A percentile compares a stretch with the other conserved stretches of the same genome.
These are phyloP conservation scores for Medicago ruthenica DNA, from an alignment of 306 rosid species.

Conservation along the genomic window DNA sequence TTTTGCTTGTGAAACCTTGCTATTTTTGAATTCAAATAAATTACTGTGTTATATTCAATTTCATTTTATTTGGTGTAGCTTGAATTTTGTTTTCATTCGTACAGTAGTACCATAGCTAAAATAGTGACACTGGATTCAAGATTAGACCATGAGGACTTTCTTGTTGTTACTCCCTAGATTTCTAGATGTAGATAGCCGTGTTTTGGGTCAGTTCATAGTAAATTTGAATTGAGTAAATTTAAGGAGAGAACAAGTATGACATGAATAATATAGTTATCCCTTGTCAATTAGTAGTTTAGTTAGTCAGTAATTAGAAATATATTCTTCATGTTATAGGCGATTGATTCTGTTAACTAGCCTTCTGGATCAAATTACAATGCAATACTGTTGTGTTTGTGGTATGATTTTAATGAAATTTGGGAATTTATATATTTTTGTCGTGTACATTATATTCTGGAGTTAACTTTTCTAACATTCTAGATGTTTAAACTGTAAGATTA, in stretches of 20 bases:
- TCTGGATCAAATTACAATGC: slow-evolving; percentile 3
- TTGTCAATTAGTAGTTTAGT: background rate
- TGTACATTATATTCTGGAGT: background rate
- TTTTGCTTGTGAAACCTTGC: slow-evolving; percentile 18
- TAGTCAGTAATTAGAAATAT: background rate
- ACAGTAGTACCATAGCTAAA: background rate
- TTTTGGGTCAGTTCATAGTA: slow-evolving; percentile 18
- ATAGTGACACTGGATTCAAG: background rate
- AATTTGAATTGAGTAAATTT: slow-evolving; percentile 16
- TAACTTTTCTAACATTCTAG: background rate
- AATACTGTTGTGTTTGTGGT: slow-evolving; percentile 21
- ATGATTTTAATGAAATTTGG: background rate
- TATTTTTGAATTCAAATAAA: slow-evolving; percentile 2
- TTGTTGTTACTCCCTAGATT: slow-evolving; percentile 26
- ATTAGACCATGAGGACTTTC: background rate
- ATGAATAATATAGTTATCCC: no score
- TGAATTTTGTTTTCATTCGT: background rate
- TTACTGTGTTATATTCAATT: background rate
- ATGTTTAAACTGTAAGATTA: background rate
- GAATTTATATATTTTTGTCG: background rate
- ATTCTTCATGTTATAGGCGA: background rate
- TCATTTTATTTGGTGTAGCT: background rate
- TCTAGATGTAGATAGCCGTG: background rate
- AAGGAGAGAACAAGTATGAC: slow-evolving; percentile 12
- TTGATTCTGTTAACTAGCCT: slow-evolving; percentile 15